Evolutionary conservation across 2,329 filamentous ascomycete species (phyloP).

Genomic region (Talaromyces funiculosus): DNA sequence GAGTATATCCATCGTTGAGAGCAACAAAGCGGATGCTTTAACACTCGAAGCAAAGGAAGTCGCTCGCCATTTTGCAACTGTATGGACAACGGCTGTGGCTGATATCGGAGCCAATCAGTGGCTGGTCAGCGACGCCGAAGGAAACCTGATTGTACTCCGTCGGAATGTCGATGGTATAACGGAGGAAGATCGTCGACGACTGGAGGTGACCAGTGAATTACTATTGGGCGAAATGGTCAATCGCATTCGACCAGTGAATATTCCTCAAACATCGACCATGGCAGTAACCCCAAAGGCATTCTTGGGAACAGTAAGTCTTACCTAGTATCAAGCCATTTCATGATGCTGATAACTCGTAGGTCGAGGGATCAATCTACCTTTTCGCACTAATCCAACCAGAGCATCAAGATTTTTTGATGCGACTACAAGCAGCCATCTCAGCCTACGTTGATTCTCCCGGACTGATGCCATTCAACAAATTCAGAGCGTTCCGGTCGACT

Average conservation of each 20-base stretch:
- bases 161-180: constrained; percentile 68
- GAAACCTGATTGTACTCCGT: constrained; percentile 77
- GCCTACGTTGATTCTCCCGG: constrained; percentile 63
- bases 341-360: constrained; percentile 46
- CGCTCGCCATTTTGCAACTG: constrained; percentile 72
- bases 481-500: constrained; percentile 73
- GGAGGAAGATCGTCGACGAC: constrained; percentile 62
- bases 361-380: constrained; percentile 87
- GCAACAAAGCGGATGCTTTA: constrained; percentile 38
- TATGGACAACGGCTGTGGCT: constrained; percentile 75
- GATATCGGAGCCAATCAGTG: constrained; percentile 68
- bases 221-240: constrained; percentile 92
- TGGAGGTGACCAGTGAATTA: constrained; percentile 75
- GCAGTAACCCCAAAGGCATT: constrained; percentile 78
- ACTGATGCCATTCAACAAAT: constrained; percentile 67
- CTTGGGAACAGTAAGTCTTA: constrained; percentile 68
- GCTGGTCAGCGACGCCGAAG: constrained; percentile 78
- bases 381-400: constrained; percentile 70
- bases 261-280: constrained; percentile 59
- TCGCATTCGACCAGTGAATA: constrained; percentile 67
- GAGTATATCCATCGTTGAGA: constrained; percentile 71
- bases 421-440: constrained; percentile 68
- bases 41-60: constrained; percentile 50
- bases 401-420: constrained; percentile 74
- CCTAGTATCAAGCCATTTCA: too few species aligned